Evolutionary conservation across 352 stramenopile genomes (phyloP), one percentile per base, ranked within the genome.

Genomic region (Halophytophthora batemanensis): DNA sequence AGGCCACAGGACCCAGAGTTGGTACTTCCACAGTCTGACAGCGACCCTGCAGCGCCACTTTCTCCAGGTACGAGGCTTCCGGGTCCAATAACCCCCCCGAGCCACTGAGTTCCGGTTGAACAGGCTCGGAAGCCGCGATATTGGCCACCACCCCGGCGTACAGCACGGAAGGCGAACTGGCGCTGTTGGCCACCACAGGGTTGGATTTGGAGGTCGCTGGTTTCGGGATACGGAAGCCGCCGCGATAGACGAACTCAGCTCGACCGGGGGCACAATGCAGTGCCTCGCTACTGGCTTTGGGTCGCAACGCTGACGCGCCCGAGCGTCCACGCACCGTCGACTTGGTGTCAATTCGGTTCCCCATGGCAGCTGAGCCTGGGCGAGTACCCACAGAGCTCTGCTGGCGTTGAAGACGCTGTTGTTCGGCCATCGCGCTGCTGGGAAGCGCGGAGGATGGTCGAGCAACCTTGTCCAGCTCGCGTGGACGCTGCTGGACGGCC

Each of bases 181-280:
- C 39, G 15, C 33, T 64, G 28, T 50, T 64, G 19, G 43, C 22
- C 0, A 33, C 25, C 8, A 29, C 15, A 14, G 11, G 6, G 33
- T 13, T 4, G 11, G 57, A n/a, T 8, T 25, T 45, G 14, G 23
- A 45, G 31, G 43, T 59, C 4, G 29, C 13, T 0, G 45, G 40
- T 38, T 71, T 81, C 0, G 77, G 74, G 36, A 88, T 59, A 1
- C 77, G 74, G 46, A 88, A 86, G 1, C 77, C 77, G 1, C 65
- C 74, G 19, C 77, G 64, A 22, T 88, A 88, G 36, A 88, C 56
- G 42, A 65, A 86, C 14, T 85, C 77, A 12, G 45, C 64, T 15
- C 65, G 59, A 2, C 77, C 77, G 15, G 71, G 64, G 2, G 70
- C 52, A 10, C 77, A 64, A 33, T 87, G 71, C 13, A 85, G 21